Evolutionary conservation across 768 basidiomycete genomes (phyloP).

Genomic region (Amanita fuliginea): DNA sequence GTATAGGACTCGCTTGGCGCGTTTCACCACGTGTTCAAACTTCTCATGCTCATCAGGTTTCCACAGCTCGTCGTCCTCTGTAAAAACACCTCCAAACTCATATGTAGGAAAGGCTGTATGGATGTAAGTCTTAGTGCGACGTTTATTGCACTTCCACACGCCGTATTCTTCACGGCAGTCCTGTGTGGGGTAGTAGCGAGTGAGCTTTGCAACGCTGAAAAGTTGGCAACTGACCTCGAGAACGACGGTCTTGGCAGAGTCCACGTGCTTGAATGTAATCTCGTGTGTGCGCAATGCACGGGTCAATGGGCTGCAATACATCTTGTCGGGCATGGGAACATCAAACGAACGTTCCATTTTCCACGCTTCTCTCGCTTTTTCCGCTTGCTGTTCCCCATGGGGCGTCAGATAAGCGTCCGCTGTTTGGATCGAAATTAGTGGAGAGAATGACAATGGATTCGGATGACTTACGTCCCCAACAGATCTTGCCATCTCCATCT

Average conservation of each 20-base stretch:
- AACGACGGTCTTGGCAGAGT: slow-evolving; percentile 25
- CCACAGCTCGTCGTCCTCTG: slow-evolving; percentile 62
- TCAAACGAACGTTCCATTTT: slow-evolving; percentile 26
- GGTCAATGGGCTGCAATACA: slow-evolving; percentile 57
- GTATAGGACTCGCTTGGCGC: slow-evolving; percentile 44
- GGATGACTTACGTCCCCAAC: slow-evolving; percentile 58
- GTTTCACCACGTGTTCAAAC: slow-evolving; percentile 27
- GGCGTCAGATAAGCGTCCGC: slow-evolving; percentile 59
- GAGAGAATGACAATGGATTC: too few species aligned
- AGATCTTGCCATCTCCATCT: slow-evolving; percentile 51
- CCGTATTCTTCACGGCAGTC: slow-evolving; percentile 58
- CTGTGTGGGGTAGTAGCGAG: slow-evolving; percentile 20
- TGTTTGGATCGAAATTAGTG: slow-evolving; percentile 13
- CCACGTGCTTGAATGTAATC: slow-evolving; percentile 35
- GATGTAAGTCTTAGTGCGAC: slow-evolving; percentile 42
- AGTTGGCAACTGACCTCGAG: slow-evolving; percentile 35
- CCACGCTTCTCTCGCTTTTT: slow-evolving; percentile 34
- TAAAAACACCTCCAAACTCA: slow-evolving; percentile 42
- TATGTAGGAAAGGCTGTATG: slow-evolving; percentile 36
- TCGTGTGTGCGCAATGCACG: slow-evolving; percentile 49
- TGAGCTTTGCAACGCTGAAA: too few species aligned
- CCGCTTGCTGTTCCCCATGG: slow-evolving; percentile 46
- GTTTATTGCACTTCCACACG: slow-evolving; percentile 62
- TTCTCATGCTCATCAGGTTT: slow-evolving; percentile 42
- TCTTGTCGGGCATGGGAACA: slow-evolving; percentile 41